Base-by-base conservation (phyloP, 495 filamentous ascomycete species). In the Neurospora sublineolata region DNA sequence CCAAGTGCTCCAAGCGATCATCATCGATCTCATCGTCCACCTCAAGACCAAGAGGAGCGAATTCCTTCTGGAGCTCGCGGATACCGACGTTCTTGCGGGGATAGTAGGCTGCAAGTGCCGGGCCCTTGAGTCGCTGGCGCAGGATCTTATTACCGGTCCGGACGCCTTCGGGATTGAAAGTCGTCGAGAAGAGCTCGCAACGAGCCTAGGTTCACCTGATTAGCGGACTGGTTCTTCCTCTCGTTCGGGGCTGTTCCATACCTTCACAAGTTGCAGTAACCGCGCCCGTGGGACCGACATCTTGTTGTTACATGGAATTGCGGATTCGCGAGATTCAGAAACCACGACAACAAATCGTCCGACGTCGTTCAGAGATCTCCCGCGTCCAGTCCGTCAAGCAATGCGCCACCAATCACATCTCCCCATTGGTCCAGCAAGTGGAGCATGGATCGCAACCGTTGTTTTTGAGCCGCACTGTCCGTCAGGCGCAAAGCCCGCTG, bases 101-200 rank as follows among this genome's bases (percentile, higher is more conserved):
- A 79, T 99, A 99, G 84, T 97, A 99, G 72, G 91, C 84, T 23
- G 89, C 89, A 68, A 97, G 82, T 0, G 91, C 76, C 30, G 93
- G 91, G 9, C 95, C 95, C 74, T 86, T 87, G 37, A 97, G 85
- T 72, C 93, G 87, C 79, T 97, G 90, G 74, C 94, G 90, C 46
- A 99, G 84, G 75, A 97, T 84, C 78, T 93, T 94, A 83, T 93
- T 97, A 73, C 95, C 95, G 58, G 91, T 86, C 74, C 95, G 91
- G 70, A 90, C 79, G 72, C 89, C 82, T 37, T 90, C 84, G 14
- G 95, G 95, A 82, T 99, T 99, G 86, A 89, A 97, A 67, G 92
- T 97, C 36, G 89, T 89, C 67, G 88, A 89, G 86, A 99, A 99
- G 80, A 99, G 89, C 79, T 89, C 88, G 84, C 92, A 96, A 89